A percentile compares a stretch with the other conserved stretches of the same genome.
Conservation (phyloP, 163 green algal species). For the Picocystis sp. region DNA sequence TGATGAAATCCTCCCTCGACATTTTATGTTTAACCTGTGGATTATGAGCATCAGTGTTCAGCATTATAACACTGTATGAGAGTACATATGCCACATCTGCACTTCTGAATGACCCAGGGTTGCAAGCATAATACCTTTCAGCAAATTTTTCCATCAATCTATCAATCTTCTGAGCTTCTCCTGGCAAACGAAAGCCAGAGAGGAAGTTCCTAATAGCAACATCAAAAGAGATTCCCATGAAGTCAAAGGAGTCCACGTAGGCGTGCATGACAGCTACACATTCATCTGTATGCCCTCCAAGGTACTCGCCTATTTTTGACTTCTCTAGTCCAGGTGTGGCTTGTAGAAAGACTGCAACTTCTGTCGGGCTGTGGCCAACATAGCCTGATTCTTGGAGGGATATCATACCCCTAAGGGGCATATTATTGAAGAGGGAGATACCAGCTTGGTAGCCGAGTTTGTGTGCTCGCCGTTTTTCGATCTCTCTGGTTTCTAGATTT, state of each 20-base stretch:
- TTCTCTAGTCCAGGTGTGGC: conserved; percentile 67
- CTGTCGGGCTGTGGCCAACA: conserved; percentile 42
- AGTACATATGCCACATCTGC: conserved; percentile 95
- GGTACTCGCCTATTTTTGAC: conserved; percentile 84
- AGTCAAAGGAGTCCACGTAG: conserved; percentile 88
- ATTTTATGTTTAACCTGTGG: conserved; percentile 88
- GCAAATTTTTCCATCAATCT: conserved; percentile 56
- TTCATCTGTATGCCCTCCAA: conserved; percentile 77
- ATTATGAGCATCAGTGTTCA: conserved; percentile 99
- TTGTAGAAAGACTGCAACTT: conserved; percentile 69
- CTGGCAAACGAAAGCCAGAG: conserved; percentile 63
- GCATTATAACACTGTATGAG: conserved; percentile 97
- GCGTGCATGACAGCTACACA: conserved; percentile 77
- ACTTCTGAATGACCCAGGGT: background rate
- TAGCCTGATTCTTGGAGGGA: conserved; percentile 46
- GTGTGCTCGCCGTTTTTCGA: conserved; percentile 51
- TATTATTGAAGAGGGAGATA: conserved; percentile 87
- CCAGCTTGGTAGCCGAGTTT: conserved; percentile 79
- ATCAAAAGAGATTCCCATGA: conserved; percentile 68
- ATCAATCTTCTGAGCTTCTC: conserved; percentile 98
- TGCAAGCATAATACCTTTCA: conserved; percentile 1
- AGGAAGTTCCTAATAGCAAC: conserved; percentile 74
- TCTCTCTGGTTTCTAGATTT: too few relatives aligned
- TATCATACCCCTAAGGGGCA: conserved; percentile 80
- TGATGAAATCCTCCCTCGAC: conserved; percentile 53